Base-by-base conservation (phyloP, 2,329 filamentous ascomycete species). In the Talaromyces sp. region DNA sequence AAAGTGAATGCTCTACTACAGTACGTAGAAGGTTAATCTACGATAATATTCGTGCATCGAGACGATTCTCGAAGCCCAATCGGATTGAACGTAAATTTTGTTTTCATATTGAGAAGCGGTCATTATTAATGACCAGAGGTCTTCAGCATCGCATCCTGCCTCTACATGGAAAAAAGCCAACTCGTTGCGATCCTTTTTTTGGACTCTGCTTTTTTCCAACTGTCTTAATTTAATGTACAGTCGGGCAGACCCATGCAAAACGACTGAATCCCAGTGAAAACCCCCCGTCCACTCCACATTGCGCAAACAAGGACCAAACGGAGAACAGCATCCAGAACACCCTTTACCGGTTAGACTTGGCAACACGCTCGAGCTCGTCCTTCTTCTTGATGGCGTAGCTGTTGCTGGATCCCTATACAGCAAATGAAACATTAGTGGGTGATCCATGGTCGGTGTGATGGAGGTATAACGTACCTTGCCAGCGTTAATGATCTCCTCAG, bases 341-440 rank as follows among this genome's bases (percentile, higher is more conserved):
- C 62, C 62, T 92, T 92, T 97, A 99, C 89, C 94, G 90, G 89
- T 99, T 99, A 87, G 86, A 91, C 91, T 99, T 99, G 83, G 94
- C 94, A 74, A 99, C 94, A 94, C 94, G 94, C 89, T 99, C 94
- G 84, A 99, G 82, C 89, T 99, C 95, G 81, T 99, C 94, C 93
- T 99, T 99, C 91, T 99, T 99, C 91, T 99, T 99, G 88, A 99
- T 99, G 75, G 95, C 94, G 80, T 97, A 99, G 70, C 92, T 97
- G 91, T 99, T 99, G 84, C 90, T 95, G 88, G 89, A 95, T 76
- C 94, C 94, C 91, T 27, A 27, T 27, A 27, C 9, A 27, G 9
- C 24, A 27, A 27, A 27, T 5, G 5, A 27, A 27, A 27, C 9
- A 9, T 27, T 27, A 27, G 9, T 27, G 4, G 5, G 9, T 27